These are phyloP conservation scores for Morella rubra DNA, from an alignment of 306 rosid species.

Conservation along the genomic window DNA sequence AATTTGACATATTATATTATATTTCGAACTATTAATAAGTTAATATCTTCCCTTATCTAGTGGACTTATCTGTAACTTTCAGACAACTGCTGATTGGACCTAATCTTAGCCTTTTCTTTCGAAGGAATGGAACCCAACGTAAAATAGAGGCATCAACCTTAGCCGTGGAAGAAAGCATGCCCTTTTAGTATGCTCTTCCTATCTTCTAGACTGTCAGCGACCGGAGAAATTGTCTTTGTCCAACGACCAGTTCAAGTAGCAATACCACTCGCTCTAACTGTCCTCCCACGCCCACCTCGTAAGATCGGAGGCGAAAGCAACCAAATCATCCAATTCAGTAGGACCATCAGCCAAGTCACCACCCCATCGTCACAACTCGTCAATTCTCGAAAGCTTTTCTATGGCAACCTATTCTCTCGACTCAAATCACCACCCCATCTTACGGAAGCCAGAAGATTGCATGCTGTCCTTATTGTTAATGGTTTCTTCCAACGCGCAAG, in stretches of 20 bases:
- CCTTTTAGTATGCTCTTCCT: no score
- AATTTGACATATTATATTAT: no score
- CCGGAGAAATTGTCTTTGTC: not conserved
- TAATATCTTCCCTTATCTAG: no score
- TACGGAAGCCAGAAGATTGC: constrained; percentile 36
- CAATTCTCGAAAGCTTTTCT: not conserved
- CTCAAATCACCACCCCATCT: constrained; percentile 40
- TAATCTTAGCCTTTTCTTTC: no score
- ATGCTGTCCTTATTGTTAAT: constrained; percentile 32
- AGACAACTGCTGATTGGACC: no score
- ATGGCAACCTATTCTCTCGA: constrained; percentile 29
- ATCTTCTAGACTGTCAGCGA: not conserved
- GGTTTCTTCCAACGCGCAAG: constrained; percentile 41
- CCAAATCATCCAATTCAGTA: not conserved
- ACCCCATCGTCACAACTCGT: not conserved
- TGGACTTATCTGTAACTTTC: no score
- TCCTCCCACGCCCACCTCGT: not conserved
- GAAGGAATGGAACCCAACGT: no score
- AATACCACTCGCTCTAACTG: not conserved
- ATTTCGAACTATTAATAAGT: no score
- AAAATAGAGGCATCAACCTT: no score
- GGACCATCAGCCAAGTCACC: not conserved
- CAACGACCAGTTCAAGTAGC: not conserved
- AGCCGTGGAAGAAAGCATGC: not conserved
- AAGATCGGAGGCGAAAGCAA: not conserved